Base-by-base conservation (phyloP, 106 monocot species). In the Dendrobium catenatum region DNA sequence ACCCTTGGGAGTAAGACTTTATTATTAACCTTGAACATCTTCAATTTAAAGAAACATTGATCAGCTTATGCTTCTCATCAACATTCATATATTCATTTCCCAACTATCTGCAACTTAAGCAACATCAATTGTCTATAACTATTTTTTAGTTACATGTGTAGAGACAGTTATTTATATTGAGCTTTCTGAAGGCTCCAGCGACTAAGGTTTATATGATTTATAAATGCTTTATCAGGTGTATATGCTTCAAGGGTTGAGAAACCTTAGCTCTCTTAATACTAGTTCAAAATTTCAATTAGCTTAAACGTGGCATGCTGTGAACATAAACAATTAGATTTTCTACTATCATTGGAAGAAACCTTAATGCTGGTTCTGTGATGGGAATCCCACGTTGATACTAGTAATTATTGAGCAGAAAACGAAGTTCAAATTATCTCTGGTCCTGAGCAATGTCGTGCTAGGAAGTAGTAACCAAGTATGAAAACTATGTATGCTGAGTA, bases 1-100 rank as follows among this genome's bases (percentile, higher is more conserved):
- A 93, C 82, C 99, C 99, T 5, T 99, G 99, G 99, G 99, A 99
- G 99, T 99, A 95, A 90, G 99, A 79, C 54, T 22, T 79, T 9
- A 8, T 75, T 75, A 22, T 5, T 66, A 66, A 26, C 9, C 26
- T 24, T 26, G 24, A 66, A 66, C 64, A 15, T 26, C 5, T 51
- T 66, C 22, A 64, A 64, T 64, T 64, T 64, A 64, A 64, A 59
- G 22, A 68, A 68, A 70, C 11, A 33, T 13, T 70, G 6, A 33
- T 33, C 70, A 33, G 70, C 29, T 15, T 16, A 33, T 37, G 15
- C 8, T 70, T 70, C 16, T 37, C 70, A 70, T 70, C 70, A 70
- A 70, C 13, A 37, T 70, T 8, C 31, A 44, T 5, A 20, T 42
- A 19, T 44, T 42, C 6, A n/a, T 20, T 74, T 19, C 43, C 43